A percentile compares a stretch with the other conserved stretches of the same genome.
Evolutionary conservation across 768 basidiomycete species (phyloP).

Genomic region (Dacryopinax spathularia): DNA sequence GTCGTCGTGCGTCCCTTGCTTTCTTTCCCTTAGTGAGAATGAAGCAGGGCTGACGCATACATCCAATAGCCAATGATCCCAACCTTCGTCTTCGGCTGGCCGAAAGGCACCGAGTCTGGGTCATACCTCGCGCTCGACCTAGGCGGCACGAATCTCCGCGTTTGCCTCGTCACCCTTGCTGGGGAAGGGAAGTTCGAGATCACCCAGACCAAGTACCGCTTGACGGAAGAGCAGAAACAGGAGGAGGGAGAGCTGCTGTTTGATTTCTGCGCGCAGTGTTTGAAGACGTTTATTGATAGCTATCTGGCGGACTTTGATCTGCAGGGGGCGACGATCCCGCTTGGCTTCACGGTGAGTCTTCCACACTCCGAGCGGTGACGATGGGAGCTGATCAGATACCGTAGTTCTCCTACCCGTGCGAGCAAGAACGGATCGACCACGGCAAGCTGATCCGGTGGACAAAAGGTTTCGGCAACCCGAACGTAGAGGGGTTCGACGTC

Average conservation of each 20-base stretch:
- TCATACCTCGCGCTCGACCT: slow-evolving; percentile 66
- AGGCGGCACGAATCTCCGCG: slow-evolving; percentile 96
- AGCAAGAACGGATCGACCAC: slow-evolving; percentile 87
- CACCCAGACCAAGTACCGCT: slow-evolving; percentile 91
- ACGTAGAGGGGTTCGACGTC: slow-evolving; percentile 86
- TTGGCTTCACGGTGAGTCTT: slow-evolving; percentile 82
- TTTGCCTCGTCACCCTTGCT: slow-evolving; percentile 84
- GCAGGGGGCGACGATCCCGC: slow-evolving; percentile 37
- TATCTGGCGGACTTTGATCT: slow-evolving; percentile 38
- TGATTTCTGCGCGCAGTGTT: slow-evolving; percentile 92
- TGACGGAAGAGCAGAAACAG: slow-evolving; percentile 96
- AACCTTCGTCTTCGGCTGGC: slow-evolving; percentile 93
- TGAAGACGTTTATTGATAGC: slow-evolving; percentile 74
- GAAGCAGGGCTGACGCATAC: no score
- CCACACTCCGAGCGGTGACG: slow-evolving; percentile 1
- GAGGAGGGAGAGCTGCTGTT: slow-evolving; percentile 91
- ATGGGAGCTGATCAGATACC: slow-evolving; percentile 16
- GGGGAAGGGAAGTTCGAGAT: slow-evolving; percentile 96
- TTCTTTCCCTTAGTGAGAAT: neutral
- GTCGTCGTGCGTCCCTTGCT: slow-evolving; percentile 57
- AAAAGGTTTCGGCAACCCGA: slow-evolving; percentile 88
- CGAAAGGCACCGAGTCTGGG: slow-evolving; percentile 74
- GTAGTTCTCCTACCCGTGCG: slow-evolving; percentile 88
- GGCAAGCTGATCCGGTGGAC: slow-evolving; percentile 95
- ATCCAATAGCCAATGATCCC: slow-evolving; percentile 80